phyloP scores from a whole-genome alignment of 2,329 filamentous ascomycete genomes.

The Phyllachora maydis region DNA sequence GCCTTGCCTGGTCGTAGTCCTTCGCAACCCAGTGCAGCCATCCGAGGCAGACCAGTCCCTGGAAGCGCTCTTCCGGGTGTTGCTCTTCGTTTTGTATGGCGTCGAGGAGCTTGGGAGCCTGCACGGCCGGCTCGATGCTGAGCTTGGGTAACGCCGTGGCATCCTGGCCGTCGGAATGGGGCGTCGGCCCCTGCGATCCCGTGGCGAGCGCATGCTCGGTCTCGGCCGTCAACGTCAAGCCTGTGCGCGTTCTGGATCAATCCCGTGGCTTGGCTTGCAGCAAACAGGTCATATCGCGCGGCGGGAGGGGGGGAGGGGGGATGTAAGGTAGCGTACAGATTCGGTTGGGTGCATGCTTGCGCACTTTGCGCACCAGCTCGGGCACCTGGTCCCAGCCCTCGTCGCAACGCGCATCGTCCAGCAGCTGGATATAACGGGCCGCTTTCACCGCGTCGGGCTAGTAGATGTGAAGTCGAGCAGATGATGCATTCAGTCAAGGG shows the following conservation, averaged over 20 bases:
- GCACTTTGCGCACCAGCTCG: slow-evolving; percentile 79
- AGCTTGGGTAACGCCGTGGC: slow-evolving; percentile 18
- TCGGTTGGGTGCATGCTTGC: slow-evolving; percentile 76
- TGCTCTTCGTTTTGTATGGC: slow-evolving; percentile 36
- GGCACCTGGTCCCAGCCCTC: slow-evolving; percentile 73
- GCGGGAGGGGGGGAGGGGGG: too few species aligned
- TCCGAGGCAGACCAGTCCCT: slow-evolving; percentile 64
- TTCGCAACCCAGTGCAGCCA: slow-evolving; percentile 68
- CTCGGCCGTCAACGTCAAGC: slow-evolving; percentile 48
- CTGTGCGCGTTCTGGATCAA: slow-evolving; percentile 18
- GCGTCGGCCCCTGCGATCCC: slow-evolving; percentile 22
- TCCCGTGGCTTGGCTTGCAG: too few species aligned
- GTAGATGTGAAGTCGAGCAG: too few species aligned
- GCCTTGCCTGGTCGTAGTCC: slow-evolving; percentile 41
- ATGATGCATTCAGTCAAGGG: slow-evolving; percentile 1
- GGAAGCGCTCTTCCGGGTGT: slow-evolving; percentile 40
- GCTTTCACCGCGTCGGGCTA: slow-evolving; percentile 44
- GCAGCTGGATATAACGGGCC: slow-evolving; percentile 56
- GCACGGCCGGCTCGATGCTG: slow-evolving; percentile 21
- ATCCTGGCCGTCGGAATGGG: slow-evolving; percentile 14
- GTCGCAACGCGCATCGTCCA: slow-evolving; percentile 75
- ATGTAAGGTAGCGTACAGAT: slow-evolving; percentile 41
- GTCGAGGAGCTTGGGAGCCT: slow-evolving; percentile 27
- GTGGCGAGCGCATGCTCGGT: slow-evolving; percentile 45
- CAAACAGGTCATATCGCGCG: too few species aligned